Percentiles rank a stretch among this genome's conserved stretches.
Conservation (phyloP, 805 yeast genomes). For the Wickerhamiella azymoides region DNA sequence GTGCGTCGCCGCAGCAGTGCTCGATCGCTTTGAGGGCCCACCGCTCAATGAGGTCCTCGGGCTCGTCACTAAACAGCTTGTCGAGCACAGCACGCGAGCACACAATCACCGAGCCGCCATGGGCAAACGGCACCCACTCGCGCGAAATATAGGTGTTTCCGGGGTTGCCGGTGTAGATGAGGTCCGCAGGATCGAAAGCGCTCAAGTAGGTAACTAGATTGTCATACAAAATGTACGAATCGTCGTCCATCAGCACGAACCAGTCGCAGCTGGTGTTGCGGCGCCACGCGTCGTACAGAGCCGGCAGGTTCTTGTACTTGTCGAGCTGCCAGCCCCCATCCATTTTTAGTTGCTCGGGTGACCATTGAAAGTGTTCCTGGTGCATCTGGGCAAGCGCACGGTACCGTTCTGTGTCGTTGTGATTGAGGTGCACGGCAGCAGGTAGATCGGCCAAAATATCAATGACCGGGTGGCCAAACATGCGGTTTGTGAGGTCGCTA, state of each 20-base stretch:
- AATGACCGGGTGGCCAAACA: conserved; percentile 24
- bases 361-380: conserved; percentile 18
- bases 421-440: conserved; percentile 10
- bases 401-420: conserved; percentile 18
- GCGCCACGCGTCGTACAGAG: conserved; percentile 25
- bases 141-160: conserved; percentile 12
- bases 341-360: conserved; percentile 10
- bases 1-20: conserved; percentile 27
- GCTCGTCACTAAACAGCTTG: conserved; percentile 17
- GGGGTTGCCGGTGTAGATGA: conserved; percentile 23
- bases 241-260: conserved; percentile 28
- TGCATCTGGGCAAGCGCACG: conserved; percentile 19
- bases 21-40: conserved; percentile 16
- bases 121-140: conserved; percentile 21
- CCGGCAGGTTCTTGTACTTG: conserved; percentile 28
- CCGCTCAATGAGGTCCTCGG: conserved; percentile 9
- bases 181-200: conserved; percentile 19
- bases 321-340: conserved; percentile 26
- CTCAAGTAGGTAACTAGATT: conserved; percentile 19
- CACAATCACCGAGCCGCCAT: conserved; percentile 29
- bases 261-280: conserved; percentile 22
- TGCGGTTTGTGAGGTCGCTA: conserved; percentile 23
- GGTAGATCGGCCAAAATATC: conserved; percentile 22
- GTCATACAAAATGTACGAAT: conserved; percentile 22
- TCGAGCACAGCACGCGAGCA: conserved; percentile 24